Percentiles rank a stretch among this genome's conserved stretches.
phyloP scores from a whole-genome alignment of 2,329 filamentous ascomycete genomes.

The Orbilia ellipsospora region DNA sequence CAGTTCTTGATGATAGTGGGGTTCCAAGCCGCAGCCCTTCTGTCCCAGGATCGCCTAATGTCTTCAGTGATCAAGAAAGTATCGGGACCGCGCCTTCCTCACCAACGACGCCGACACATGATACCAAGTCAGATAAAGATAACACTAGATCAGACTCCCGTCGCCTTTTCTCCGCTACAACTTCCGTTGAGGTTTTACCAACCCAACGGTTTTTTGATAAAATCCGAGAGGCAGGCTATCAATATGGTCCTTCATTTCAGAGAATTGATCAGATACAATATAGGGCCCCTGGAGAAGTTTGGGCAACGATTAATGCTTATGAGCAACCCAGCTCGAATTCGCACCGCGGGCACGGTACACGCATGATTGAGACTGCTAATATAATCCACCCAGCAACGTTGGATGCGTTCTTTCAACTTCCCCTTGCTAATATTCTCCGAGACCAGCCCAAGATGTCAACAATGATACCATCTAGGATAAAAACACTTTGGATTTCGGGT shows the following conservation, averaged over 20 bases:
- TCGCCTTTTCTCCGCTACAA: neutral
- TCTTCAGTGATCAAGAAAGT: conserved; percentile 4
- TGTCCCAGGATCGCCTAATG: neutral
- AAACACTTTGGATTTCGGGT: conserved; percentile 32
- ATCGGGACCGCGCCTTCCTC: neutral
- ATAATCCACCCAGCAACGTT: conserved; percentile 66
- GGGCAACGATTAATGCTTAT: conserved; percentile 1
- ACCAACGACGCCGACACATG: neutral
- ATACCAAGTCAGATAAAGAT: neutral
- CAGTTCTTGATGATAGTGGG: neutral
- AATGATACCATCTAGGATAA: conserved; percentile 36
- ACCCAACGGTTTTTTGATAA: conserved; percentile 59
- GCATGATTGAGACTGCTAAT: conserved; percentile 62
- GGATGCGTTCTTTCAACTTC: conserved; percentile 63
- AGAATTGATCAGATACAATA: conserved; percentile 58
- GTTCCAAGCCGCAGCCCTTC: neutral
- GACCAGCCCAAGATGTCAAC: neutral
- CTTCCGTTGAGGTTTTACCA: neutral
- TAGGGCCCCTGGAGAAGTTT: neutral
- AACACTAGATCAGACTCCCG: neutral
- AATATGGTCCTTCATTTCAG: conserved; percentile 63
- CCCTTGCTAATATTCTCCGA: conserved; percentile 61
- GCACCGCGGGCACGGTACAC: conserved; percentile 1
- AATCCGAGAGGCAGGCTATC: conserved; percentile 62
- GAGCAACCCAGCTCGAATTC: neutral